Base-by-base conservation (phyloP, 2,329 filamentous ascomycete species). In the Exserohilum turcica region DNA sequence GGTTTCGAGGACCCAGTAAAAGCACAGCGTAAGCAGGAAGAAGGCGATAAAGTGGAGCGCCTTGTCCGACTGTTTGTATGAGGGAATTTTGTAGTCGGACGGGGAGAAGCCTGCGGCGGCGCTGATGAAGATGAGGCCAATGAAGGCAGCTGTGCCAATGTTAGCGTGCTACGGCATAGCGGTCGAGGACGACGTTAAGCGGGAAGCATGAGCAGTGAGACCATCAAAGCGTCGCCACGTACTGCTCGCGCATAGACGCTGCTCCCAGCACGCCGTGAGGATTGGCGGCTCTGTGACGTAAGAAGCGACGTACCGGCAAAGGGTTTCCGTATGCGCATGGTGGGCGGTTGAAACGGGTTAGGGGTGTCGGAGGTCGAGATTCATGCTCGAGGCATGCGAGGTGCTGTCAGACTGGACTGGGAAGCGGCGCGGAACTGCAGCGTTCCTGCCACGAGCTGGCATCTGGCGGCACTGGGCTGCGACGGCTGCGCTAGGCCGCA, bases 1-100 rank as follows among this genome's bases (percentile, higher is more conserved):
- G 46, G 92, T 95, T 74, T 99, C 94, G 66, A 97, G 78, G 71
- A 97, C 90, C 92, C 94, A 99, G 84, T 99, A 99, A 82, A 97
- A 97, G 64, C 84, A 72, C 37, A 90, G 76, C 13, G 93, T 96
- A 47, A 99, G 83, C 62, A 91, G 72, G 81, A 97, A 96, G 80
- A 99, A 97, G 66, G 90, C 92, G 53, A 92, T 57, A 65, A 90
- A 82, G 76, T 97, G 94, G 24, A 97, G 83, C 68, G 89, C 79
- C 77, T 99, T 97, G 82, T 97, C 92, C 79, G 76, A 79, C 55
- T 81, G 78, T 54, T 95, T 92, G 72, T 93, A 83, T 67, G 79
- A 77, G 15, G 84, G 79, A 18, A 81, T 72, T 71, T 78, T 72
- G 72, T 77, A 73, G 54, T 73, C 61, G 16, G 61, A 57, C 9